A percentile compares a stretch with the other conserved stretches of the same genome.
Conservation (phyloP, 1,139 yeast species). For the Pichia sp. region DNA sequence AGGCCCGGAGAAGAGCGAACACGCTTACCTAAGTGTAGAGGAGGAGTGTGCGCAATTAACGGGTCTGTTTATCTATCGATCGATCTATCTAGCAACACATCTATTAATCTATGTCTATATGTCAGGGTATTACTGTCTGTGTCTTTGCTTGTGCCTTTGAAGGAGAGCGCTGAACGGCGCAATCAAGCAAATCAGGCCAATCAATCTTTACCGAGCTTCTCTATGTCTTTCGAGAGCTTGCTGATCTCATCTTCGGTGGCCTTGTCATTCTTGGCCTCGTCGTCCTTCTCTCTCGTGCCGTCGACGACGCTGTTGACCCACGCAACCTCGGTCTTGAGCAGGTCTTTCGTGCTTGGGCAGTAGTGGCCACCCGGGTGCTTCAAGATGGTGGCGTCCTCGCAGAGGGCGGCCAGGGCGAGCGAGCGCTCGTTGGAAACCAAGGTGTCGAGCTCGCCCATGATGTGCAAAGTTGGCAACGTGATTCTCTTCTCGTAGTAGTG, state of each 20-base stretch:
- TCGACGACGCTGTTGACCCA: constrained; percentile 30
- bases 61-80: neutral
- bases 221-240: constrained; percentile 27
- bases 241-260: constrained; percentile 24
- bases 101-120: too few species aligned
- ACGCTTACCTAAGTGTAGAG: neutral
- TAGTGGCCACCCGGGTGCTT: constrained; percentile 84
- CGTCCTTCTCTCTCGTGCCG: constrained; percentile 15
- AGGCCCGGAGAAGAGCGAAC: constrained; percentile 11
- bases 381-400: constrained; percentile 46
- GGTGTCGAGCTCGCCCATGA: constrained; percentile 84
- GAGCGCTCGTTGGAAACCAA: constrained; percentile 76
- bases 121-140: too few species aligned
- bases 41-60: neutral
- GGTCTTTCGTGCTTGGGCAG: constrained; percentile 68
- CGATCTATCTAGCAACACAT: neutral
- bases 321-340: constrained; percentile 35
- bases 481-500: constrained; percentile 44
- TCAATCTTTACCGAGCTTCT: constrained; percentile 29
- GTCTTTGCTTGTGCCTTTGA: too few species aligned
- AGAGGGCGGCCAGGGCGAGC: constrained; percentile 51
- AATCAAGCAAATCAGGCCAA: too few species aligned
- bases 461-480: constrained; percentile 62
- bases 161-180: too few species aligned
- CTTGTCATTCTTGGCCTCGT: constrained; percentile 19